Percentiles rank a stretch among this genome's conserved stretches.
phyloP scores from a whole-genome alignment of 2,329 filamentous ascomycete species.

The Chaetoscypha palmicola region DNA sequence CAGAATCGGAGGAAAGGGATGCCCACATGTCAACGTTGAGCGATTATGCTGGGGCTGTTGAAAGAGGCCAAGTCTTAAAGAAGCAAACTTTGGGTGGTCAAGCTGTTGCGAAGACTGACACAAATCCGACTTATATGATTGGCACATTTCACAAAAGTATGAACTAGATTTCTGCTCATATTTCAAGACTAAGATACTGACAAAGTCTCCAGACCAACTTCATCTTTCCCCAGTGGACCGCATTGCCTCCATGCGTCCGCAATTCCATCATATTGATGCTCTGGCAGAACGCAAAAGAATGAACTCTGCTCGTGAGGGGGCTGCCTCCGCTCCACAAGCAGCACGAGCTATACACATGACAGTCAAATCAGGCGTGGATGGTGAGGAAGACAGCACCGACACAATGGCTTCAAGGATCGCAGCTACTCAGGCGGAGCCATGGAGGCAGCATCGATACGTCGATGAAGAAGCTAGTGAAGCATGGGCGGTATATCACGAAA shows the following conservation, averaged over 20 bases:
- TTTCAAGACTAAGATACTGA: neutral
- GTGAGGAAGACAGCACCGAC: conserved; percentile 56
- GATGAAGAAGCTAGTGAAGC: conserved; percentile 73
- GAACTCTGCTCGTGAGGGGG: conserved; percentile 27
- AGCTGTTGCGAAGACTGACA: conserved; percentile 60
- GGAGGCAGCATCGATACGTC: conserved; percentile 71
- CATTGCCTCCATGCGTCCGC: conserved; percentile 81
- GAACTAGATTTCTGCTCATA: conserved; percentile 27
- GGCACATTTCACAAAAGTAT: conserved; percentile 80
- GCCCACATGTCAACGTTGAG: conserved; percentile 34
- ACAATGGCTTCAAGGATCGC: conserved; percentile 72
- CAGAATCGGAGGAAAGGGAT: conserved; percentile 40
- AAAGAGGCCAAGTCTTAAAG: conserved; percentile 64
- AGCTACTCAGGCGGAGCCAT: conserved; percentile 72
- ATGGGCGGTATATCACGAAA: conserved; percentile 69
- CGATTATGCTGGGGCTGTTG: conserved; percentile 61
- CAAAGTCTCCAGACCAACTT: conserved; percentile 56
- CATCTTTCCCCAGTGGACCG: conserved; percentile 80
- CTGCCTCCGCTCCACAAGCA: conserved; percentile 35
- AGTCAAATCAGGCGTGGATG: conserved; percentile 68
- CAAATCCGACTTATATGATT: conserved; percentile 65
- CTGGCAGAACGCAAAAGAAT: conserved; percentile 55
- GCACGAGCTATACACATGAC: conserved; percentile 80
- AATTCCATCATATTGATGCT: conserved; percentile 90
- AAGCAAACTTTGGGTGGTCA: conserved; percentile 83